Percentiles rank a stretch among this genome's conserved stretches.
Evolutionary conservation across 208 protist genomes (phyloP).

Genomic region (Leishmania guyanensis): DNA sequence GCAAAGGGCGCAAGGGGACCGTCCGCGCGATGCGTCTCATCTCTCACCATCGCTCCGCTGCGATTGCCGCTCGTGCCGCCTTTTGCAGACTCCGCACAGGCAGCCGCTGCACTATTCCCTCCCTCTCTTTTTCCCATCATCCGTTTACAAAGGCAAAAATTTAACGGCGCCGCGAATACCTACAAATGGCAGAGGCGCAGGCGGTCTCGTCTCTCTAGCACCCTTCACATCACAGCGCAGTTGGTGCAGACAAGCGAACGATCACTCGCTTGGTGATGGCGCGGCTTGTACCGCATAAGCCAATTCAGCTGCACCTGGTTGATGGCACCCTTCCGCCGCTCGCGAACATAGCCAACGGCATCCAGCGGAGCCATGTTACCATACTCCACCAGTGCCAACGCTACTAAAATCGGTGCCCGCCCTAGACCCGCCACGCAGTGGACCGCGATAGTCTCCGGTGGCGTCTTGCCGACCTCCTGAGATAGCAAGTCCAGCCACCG

Average conservation of each 20-base stretch:
- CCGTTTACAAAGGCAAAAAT: conserved; percentile 27
- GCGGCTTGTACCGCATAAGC: conserved; percentile 88
- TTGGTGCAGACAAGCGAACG: conserved; percentile 37
- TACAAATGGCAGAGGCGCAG: background rate
- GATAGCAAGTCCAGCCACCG: conserved; percentile 84
- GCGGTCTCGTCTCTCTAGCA: background rate
- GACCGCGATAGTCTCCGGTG: conserved; percentile 69
- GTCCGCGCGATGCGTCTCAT: background rate
- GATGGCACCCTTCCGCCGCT: conserved; percentile 85
- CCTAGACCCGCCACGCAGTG: conserved; percentile 94
- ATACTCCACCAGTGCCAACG: conserved; percentile 91
- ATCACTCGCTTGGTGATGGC: conserved; percentile 29
- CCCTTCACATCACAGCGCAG: conserved; percentile 66
- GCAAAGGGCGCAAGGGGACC: background rate
- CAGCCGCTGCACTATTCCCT: background rate
- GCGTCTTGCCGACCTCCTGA: conserved; percentile 41
- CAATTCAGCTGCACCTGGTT: conserved; percentile 93
- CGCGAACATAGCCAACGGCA: conserved; percentile 79
- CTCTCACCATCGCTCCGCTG: background rate
- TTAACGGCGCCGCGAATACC: background rate
- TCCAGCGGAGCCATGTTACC: conserved; percentile 78
- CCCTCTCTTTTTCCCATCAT: background rate
- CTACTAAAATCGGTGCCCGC: conserved; percentile 90
- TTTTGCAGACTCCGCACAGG: background rate
- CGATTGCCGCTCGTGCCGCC: background rate